A percentile compares a stretch with the other conserved stretches of the same genome.
Conservation (phyloP, 768 basidiomycete species). For the Agaricus sinodeliciosus region DNA sequence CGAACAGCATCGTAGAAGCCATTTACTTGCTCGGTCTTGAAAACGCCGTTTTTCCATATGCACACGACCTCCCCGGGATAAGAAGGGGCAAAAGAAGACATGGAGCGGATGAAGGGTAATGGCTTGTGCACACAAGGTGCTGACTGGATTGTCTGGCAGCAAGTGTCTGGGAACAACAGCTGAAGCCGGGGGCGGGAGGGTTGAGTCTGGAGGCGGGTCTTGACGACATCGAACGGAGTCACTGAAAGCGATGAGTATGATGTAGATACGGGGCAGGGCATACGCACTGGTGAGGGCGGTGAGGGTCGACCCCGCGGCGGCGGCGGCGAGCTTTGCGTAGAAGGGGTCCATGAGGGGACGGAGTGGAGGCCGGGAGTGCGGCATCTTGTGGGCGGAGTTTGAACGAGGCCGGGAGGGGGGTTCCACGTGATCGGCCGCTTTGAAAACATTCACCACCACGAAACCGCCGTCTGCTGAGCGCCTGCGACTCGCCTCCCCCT, state of each 20-base stretch:
- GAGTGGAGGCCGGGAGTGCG: constrained; percentile 1
- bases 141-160: constrained; percentile 61
- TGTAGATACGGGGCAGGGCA: not conserved
- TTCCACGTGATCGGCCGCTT: constrained; percentile 11
- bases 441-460: constrained; percentile 14
- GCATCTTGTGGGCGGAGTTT: constrained; percentile 21
- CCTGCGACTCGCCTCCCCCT: not conserved
- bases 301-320: constrained; percentile 70
- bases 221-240: constrained; percentile 99
- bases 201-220: constrained; percentile 94
- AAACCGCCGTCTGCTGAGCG: constrained; percentile 4
- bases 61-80: constrained; percentile 64
- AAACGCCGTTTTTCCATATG: constrained; percentile 68
- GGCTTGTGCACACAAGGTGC: constrained; percentile 64
- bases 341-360: constrained; percentile 58
- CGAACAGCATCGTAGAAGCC: constrained; percentile 84
- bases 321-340: constrained; percentile 75
- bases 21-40: constrained; percentile 65
- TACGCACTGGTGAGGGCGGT: constrained; percentile 77
- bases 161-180: constrained; percentile 42
- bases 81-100: constrained; percentile 31
- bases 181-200: constrained; percentile 44
- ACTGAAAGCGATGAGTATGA: constrained; percentile 40
- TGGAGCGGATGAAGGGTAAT: constrained; percentile 52
- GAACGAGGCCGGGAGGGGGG: not conserved